Conservation (phyloP, 441 rosid genomes). For the Rhodomyrtus psidioides region DNA sequence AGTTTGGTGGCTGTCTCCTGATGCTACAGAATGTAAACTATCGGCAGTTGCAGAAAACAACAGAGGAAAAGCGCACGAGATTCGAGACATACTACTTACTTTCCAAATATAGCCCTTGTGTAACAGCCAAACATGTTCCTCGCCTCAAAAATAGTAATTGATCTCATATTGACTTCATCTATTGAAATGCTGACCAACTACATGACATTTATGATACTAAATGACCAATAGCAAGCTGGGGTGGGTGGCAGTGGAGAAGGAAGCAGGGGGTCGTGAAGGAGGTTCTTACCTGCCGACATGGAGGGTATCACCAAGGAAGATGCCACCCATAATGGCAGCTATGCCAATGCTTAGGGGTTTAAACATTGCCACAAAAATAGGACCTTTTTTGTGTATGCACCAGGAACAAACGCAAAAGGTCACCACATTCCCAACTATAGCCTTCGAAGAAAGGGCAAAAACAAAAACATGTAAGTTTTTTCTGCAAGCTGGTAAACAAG, state of each 20-base stretch:
- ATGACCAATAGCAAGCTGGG: not conserved
- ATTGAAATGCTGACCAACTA: not conserved
- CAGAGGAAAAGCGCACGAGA: not conserved
- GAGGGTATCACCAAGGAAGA: constrained; percentile 42
- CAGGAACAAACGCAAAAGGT: constrained; percentile 21
- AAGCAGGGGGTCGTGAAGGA: not conserved
- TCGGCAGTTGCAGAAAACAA: not conserved
- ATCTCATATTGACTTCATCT: not conserved
- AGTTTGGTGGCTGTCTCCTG: not conserved
- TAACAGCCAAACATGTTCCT: not conserved
- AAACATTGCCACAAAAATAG: constrained; percentile 54
- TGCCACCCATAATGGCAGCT: constrained; percentile 36
- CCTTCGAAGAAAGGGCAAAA: constrained; percentile 15
- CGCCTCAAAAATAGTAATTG: not conserved
- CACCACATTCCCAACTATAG: constrained; percentile 30
- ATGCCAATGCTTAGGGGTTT: constrained; percentile 39
- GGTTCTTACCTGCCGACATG: constrained; percentile 32
- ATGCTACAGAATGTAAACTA: not conserved
- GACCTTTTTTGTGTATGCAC: constrained; percentile 45
- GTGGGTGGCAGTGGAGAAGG: not conserved
- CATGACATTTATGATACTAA: not conserved
- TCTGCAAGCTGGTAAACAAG: not conserved
- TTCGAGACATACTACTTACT: not conserved
- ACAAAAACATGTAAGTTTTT: not conserved
- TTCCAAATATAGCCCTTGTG: not conserved